Base-by-base conservation (phyloP, 1,284 basidiomycete species). In the Rhodotorula mucilaginosa region DNA sequence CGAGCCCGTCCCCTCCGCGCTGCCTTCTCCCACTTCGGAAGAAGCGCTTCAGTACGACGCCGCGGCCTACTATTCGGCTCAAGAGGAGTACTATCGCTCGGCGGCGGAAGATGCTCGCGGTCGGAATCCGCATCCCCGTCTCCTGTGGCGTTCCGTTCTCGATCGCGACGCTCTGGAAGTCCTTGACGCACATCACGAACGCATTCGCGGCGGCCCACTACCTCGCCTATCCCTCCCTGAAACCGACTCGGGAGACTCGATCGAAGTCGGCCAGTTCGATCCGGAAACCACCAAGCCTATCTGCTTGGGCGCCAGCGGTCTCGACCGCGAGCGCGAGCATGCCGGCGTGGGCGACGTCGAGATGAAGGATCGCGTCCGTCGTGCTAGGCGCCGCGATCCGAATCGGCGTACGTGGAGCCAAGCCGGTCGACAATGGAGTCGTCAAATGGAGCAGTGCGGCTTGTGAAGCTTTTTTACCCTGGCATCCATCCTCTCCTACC, bases 351-450 rank as follows among this genome's bases (percentile, higher is more conserved):
- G 61, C 19, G 61, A 64, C 6, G 57, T 29, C 7, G 61, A 67
- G 47, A 51, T 58, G 61, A 44, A 65, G 58, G 60, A 60, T 61
- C 39, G 57, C 57, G 68, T 58, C 46, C 52, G 66, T 48, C 58
- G 61, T 34, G 63, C 49, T 51, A 23, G 46, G 26, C 23, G 34
- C 57, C 52, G 51, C 29, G 61, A 51, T 6, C 19, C 47, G 31
- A 44, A 52, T 39, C 52, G 63, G 47, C 61, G 60, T 58, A 64
- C 58, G 8, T 65, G 70, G 56, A 69, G 68, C 48, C 54, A 58
- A 18, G 73, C 69, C 26, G 73, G 73, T 8, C 64, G 65, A 44
- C 65, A 54, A 54, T 74, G 73, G 73, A 72, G 70, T 29, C 65
- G 65, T 26, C 65, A 66, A n/a, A 61, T 74, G 18, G 73, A 74